These are phyloP conservation scores for Pharus latifolius DNA, from an alignment of 176 grass and related monocot genomes.

Conservation along the genomic window DNA sequence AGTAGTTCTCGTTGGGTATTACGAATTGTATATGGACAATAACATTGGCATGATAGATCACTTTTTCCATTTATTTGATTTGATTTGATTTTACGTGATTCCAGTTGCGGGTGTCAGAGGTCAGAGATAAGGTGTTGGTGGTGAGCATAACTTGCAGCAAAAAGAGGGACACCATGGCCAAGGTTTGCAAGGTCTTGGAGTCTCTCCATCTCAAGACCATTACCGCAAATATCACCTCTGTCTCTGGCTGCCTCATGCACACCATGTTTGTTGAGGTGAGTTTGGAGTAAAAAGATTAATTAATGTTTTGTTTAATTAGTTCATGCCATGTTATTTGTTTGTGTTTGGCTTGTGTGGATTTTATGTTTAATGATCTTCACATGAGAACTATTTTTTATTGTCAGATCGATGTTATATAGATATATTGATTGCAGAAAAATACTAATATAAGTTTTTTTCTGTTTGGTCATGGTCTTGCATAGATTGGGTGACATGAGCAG, in stretches of 20 bases:
- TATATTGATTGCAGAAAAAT: too few relatives aligned
- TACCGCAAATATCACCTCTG: slow-evolving; percentile 58
- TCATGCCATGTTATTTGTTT: neutral
- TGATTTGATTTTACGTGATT: neutral
- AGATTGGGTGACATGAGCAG: too few relatives aligned
- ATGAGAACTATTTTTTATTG: too few relatives aligned
- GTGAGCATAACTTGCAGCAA: slow-evolving; percentile 72
- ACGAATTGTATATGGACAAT: too few relatives aligned
- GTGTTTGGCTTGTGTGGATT: neutral
- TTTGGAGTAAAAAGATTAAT: neutral
- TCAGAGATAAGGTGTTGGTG: slow-evolving; percentile 43
- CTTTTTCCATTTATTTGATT: neutral
- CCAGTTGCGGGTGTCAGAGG: slow-evolving; percentile 67
- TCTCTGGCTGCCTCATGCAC: slow-evolving; percentile 50
- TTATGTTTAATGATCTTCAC: too few relatives aligned
- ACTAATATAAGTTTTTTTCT: too few relatives aligned
- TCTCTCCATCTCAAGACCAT: slow-evolving; percentile 60
- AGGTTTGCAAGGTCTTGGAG: slow-evolving; percentile 57
- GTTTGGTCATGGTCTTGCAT: too few relatives aligned
- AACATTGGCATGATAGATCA: neutral
- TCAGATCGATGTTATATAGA: too few relatives aligned
- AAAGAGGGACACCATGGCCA: slow-evolving; percentile 50
- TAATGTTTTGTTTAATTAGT: neutral
- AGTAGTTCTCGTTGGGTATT: too few relatives aligned
- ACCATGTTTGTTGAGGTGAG: slow-evolving; percentile 78